Percentiles rank a stretch among this genome's conserved stretches.
phyloP scores from a whole-genome alignment of 2,329 filamentous ascomycete species.

The Basipetospora chlamydospora region DNA sequence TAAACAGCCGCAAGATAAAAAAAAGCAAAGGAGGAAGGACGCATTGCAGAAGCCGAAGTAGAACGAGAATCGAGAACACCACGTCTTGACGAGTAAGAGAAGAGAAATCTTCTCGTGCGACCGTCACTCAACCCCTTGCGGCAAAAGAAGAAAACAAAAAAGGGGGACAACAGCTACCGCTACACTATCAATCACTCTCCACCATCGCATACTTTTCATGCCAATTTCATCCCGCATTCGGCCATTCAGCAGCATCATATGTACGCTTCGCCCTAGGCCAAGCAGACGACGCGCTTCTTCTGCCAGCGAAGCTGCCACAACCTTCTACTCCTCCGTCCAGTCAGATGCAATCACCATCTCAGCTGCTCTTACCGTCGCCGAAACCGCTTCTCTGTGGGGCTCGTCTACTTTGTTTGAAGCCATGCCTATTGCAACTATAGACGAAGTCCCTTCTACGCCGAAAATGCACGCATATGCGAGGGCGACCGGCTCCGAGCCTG shows the following conservation, averaged over 20 bases:
- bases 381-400: background rate
- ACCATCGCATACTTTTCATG: slow-evolving; percentile 1
- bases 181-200: background rate
- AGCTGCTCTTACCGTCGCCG: background rate
- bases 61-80: background rate
- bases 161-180: background rate
- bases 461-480: slow-evolving; percentile 6
- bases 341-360: slow-evolving; percentile 4
- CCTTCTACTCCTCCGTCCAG: background rate
- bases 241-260: slow-evolving; percentile 4
- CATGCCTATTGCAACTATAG: slow-evolving; percentile 3
- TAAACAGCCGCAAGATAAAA: background rate
- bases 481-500: slow-evolving; percentile 1
- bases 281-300: slow-evolving; percentile 1
- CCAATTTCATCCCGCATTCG: slow-evolving; percentile 2
- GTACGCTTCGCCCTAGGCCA: slow-evolving; percentile 2
- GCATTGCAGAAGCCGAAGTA: no score
- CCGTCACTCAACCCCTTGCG: background rate
- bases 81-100: background rate
- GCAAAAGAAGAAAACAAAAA: no score
- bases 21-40: no score
- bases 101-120: background rate
- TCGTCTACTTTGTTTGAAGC: slow-evolving; percentile 1
- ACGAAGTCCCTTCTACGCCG: background rate
- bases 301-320: background rate